These are phyloP conservation scores for Pouteria campechiana DNA, from an alignment of 179 eudicot genomes.

Conservation along the genomic window DNA sequence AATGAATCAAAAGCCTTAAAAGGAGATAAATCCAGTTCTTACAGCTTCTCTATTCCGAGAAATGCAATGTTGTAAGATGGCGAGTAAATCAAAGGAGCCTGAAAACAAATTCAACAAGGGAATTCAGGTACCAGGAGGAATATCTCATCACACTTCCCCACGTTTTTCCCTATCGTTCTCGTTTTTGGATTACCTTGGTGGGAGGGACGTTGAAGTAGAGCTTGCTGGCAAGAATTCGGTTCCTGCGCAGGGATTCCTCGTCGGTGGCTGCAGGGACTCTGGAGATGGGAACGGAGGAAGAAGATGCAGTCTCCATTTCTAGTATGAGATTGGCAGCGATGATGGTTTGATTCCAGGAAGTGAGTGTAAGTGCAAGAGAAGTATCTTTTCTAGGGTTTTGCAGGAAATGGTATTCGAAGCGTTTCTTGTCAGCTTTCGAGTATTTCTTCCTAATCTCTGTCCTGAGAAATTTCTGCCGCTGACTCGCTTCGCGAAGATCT, in stretches of 20 bases:
- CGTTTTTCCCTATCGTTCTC: too few relatives aligned
- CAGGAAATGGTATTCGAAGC: too few relatives aligned
- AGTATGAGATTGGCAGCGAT: too few relatives aligned
- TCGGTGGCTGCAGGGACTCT: conserved; percentile 13
- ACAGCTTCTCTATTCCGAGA: conserved; percentile 90
- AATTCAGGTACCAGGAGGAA: too few relatives aligned
- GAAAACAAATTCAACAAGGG: not conserved
- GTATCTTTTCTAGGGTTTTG: too few relatives aligned
- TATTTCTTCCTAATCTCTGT: too few relatives aligned
- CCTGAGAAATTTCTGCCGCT: too few relatives aligned
- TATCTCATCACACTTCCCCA: too few relatives aligned
- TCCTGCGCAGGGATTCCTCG: conserved; percentile 34
- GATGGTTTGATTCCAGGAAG: too few relatives aligned
- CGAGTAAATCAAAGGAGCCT: conserved; percentile 94
- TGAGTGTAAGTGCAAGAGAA: not conserved
- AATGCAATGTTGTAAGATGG: conserved; percentile 65
- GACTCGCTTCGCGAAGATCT: too few relatives aligned
- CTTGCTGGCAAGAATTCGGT: conserved; percentile 68
- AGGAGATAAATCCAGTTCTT: conserved; percentile 12
- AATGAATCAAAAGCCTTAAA: too few relatives aligned
- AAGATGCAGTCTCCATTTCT: conserved; percentile 12
- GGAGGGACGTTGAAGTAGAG: conserved; percentile 68
- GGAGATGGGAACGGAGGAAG: conserved; percentile 6
- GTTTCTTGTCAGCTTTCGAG: too few relatives aligned
- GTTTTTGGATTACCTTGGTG: conserved; percentile 30